Evolutionary conservation across 1,284 basidiomycete species (phyloP).

Genomic region (Tremellales sp.): DNA sequence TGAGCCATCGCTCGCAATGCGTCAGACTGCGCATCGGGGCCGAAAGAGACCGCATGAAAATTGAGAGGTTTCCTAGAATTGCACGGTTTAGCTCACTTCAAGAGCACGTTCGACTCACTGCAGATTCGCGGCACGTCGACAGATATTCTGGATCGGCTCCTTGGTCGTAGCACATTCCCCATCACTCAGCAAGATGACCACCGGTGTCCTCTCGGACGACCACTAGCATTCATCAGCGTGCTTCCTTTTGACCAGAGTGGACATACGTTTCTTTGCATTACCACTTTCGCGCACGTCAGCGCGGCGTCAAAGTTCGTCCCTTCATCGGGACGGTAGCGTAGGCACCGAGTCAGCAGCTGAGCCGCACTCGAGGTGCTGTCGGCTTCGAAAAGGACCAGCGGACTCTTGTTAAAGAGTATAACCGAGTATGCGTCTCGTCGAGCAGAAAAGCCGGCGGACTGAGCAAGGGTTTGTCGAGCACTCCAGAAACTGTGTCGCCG

Average conservation of each 20-base stretch:
- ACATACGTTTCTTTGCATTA: conserved; percentile 47
- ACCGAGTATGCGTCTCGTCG: conserved; percentile 60
- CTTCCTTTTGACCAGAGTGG: too few relatives aligned
- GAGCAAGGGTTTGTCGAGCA: conserved; percentile 48
- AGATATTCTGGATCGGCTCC: conserved; percentile 51
- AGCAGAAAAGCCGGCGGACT: conserved; percentile 3
- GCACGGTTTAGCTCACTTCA: not conserved
- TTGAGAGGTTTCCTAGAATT: conserved; percentile 55
- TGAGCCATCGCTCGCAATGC: conserved; percentile 56
- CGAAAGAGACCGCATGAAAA: conserved; percentile 61
- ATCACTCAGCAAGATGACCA: conserved; percentile 64
- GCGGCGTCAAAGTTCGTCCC: conserved; percentile 57
- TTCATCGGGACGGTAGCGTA: conserved; percentile 42
- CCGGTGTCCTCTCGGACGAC: conserved; percentile 50
- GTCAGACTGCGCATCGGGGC: conserved; percentile 42
- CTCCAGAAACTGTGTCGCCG: conserved; percentile 58
- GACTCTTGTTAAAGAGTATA: conserved; percentile 52
- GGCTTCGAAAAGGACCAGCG: conserved; percentile 42
- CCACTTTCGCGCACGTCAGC: conserved; percentile 43
- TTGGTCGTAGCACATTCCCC: conserved; percentile 55
- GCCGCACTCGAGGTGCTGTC: conserved; percentile 56
- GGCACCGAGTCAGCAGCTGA: conserved; percentile 50
- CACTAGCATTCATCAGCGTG: too few relatives aligned
- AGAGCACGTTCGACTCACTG: conserved; percentile 48
- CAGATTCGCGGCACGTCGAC: conserved; percentile 52